phyloP scores from a whole-genome alignment of 345 rosid species.

The Laguncularia racemosa region DNA sequence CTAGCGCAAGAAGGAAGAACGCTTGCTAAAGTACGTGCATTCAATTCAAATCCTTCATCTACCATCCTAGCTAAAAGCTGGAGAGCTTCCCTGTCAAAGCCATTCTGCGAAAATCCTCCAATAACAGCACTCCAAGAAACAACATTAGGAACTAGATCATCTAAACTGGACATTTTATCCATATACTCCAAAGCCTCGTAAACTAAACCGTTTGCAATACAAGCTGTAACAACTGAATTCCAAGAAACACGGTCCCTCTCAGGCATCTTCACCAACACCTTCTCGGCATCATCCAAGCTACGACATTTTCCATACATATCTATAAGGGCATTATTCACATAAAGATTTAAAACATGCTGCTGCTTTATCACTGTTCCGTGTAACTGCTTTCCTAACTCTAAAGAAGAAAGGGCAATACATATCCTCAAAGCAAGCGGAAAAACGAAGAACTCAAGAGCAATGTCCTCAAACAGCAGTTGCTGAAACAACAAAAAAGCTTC shows the following conservation, averaged over 20 bases:
- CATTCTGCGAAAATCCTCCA: conserved; percentile 53
- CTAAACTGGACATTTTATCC: conserved; percentile 27
- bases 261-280: conserved; percentile 24
- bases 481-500: conserved; percentile 28
- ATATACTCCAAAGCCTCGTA: conserved; percentile 26
- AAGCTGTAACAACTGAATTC: conserved; percentile 48
- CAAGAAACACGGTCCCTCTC: conserved; percentile 45
- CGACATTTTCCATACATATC: conserved; percentile 51
- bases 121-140: conserved; percentile 61
- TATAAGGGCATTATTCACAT: conserved; percentile 42
- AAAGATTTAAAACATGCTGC: conserved; percentile 24
- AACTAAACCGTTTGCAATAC: conserved; percentile 39
- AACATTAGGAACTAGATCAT: conserved; percentile 29
- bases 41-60: conserved; percentile 41
- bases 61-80: conserved; percentile 35
- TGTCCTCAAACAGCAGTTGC: conserved; percentile 22
- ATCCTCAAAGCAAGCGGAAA: conserved; percentile 37
- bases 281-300: conserved; percentile 36
- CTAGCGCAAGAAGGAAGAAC: conserved; percentile 68
- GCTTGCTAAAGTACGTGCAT: conserved; percentile 50
- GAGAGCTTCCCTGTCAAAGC: conserved; percentile 43
- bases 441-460: conserved; percentile 32
- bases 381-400: conserved; percentile 34
- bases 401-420: conserved; percentile 32
- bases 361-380: conserved; percentile 35